Evolutionary conservation across 1,284 basidiomycete species (phyloP).

Genomic region (Cutaneotrichosporon dermatis): DNA sequence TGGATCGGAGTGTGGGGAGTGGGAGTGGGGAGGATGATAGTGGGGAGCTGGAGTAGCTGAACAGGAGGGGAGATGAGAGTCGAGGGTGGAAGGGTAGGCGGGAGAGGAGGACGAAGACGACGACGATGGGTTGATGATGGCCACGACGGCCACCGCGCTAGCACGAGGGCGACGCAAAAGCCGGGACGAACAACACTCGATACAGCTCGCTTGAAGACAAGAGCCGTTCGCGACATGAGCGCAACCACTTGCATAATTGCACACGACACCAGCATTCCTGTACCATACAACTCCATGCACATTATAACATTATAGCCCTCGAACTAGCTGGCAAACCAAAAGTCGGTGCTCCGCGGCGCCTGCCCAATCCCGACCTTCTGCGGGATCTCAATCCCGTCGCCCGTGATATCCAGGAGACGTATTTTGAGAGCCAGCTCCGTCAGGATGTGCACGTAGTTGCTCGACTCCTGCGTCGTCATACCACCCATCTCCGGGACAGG

Average conservation of each 20-base stretch:
- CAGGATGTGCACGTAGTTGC: slow-evolving; percentile 66
- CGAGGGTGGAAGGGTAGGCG: not conserved
- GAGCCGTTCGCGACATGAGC: no score
- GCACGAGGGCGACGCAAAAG: no score
- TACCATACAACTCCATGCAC: not conserved
- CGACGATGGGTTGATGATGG: not conserved
- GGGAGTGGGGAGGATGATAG: slow-evolving; percentile 3
- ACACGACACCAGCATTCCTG: not conserved
- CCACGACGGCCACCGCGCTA: no score
- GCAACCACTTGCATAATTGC: not conserved
- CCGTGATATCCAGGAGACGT: slow-evolving; percentile 82
- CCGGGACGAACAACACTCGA: no score
- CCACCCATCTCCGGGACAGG: slow-evolving; percentile 53
- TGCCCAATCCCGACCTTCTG: slow-evolving; percentile 49
- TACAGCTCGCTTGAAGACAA: no score
- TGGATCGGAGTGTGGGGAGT: slow-evolving; percentile 17
- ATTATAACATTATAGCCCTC: not conserved
- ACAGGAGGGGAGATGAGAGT: not conserved
- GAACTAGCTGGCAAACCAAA: slow-evolving; percentile 65
- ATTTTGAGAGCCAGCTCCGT: slow-evolving; percentile 94
- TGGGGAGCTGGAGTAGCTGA: slow-evolving; percentile 16
- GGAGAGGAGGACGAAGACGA: not conserved
- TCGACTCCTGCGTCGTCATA: slow-evolving; percentile 72
- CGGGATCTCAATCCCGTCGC: slow-evolving; percentile 87
- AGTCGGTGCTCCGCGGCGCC: slow-evolving; percentile 74